These are phyloP conservation scores for Diplotaxis tenuifolia DNA, from an alignment of 345 rosid genomes.

Conservation along the genomic window DNA sequence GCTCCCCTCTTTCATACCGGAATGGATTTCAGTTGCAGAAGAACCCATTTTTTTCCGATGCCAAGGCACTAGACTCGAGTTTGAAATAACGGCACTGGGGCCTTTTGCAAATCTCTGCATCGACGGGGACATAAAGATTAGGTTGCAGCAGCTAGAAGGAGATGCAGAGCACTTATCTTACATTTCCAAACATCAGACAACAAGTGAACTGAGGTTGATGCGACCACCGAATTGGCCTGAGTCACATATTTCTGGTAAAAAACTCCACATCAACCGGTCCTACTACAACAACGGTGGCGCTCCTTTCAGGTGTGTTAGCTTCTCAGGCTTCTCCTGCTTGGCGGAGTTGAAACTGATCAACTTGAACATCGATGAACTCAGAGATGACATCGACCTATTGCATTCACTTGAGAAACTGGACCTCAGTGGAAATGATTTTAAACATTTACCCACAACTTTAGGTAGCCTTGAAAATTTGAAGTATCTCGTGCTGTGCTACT, in stretches of 20 bases:
- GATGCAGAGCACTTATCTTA: background rate
- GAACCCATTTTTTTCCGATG: background rate
- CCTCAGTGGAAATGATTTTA: background rate
- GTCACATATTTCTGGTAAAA: background rate
- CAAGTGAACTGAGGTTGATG: background rate
- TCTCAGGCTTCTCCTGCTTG: background rate
- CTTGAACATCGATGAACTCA: background rate
- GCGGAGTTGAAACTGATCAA: background rate
- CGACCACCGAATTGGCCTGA: background rate
- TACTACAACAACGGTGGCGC: background rate
- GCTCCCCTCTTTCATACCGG: background rate
- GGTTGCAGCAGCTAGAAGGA: background rate
- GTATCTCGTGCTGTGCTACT: background rate
- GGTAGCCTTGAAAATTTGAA: background rate
- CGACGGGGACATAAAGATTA: background rate
- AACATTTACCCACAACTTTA: background rate
- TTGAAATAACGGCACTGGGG: background rate
- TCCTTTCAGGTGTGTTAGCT: background rate
- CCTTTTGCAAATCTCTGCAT: background rate
- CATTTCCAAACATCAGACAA: background rate
- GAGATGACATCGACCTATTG: background rate
- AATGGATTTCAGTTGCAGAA: background rate
- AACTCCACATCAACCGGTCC: background rate
- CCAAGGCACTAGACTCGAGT: background rate
- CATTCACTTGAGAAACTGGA: constrained; percentile 4